These are phyloP conservation scores for Urostyla sp. DNA, from an alignment of 73 alveolate genomes.

Conservation along the genomic window DNA sequence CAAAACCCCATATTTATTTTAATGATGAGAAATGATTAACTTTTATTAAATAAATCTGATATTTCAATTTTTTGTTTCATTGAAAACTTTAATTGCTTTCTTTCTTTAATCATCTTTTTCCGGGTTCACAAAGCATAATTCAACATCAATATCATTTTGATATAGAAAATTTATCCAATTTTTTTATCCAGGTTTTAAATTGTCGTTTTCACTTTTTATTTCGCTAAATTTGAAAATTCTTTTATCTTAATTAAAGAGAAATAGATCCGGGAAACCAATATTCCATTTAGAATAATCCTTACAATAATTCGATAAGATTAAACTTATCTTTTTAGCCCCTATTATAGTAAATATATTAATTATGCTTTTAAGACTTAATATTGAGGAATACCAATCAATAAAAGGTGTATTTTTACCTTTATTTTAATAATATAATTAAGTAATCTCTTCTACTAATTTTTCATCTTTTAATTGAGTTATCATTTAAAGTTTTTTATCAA, in stretches of 20 bases:
- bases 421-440: conserved; percentile 61
- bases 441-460: conserved; percentile 60
- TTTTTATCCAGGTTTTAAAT: conserved; percentile 84
- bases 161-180: conserved; percentile 78
- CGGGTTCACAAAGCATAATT: conserved; percentile 66
- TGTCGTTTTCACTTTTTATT: conserved; percentile 89
- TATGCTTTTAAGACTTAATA: conserved; percentile 43
- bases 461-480: conserved; percentile 48
- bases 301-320: conserved; percentile 47
- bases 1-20: too few species aligned
- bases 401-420: conserved; percentile 72
- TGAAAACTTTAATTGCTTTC: too few species aligned
- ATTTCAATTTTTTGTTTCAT: too few species aligned
- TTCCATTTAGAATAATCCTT: conserved; percentile 79
- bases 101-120: too few species aligned
- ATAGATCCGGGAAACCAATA: conserved; percentile 94
- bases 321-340: conserved; percentile 45
- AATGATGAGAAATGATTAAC: too few species aligned
- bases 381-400: conserved; percentile 81
- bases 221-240: conserved; percentile 83
- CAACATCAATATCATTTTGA: conserved; percentile 53
- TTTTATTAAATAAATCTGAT: too few species aligned
- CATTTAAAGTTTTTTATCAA: conserved; percentile 59
- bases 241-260: conserved; percentile 80
- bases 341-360: conserved; percentile 52